These are phyloP conservation scores for Castanopsis chinensis DNA, from an alignment of 306 rosid genomes.

Conservation along the genomic window DNA sequence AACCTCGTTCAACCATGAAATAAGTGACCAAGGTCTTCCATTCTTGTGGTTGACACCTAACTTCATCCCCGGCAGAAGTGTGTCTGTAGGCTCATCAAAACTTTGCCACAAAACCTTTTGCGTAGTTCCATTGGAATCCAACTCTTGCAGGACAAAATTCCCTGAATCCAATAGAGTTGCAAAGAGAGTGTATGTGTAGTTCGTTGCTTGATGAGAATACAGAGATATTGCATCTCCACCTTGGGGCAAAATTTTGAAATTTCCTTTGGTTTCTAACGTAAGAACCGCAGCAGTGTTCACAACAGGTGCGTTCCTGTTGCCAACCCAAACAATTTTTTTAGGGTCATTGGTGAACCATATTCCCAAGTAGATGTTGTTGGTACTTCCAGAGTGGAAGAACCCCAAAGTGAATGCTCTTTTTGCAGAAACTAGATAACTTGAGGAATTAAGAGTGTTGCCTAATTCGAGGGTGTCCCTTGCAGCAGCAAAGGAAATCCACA, in stretches of 20 bases:
- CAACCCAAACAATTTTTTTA: neutral
- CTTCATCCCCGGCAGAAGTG: conserved; percentile 9
- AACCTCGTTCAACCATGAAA: neutral
- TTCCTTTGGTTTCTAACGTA: neutral
- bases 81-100: conserved; percentile 4
- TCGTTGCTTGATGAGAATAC: neutral
- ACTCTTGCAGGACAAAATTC: neutral
- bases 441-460: too few species aligned
- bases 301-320: neutral
- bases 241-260: neutral
- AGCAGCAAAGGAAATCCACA: too few species aligned
- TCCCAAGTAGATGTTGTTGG: too few species aligned
- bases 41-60: conserved; percentile 1
- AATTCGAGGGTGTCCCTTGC: too few species aligned
- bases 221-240: neutral
- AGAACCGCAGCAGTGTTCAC: neutral
- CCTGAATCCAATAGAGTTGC: conserved; percentile 12
- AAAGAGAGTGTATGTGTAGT: neutral
- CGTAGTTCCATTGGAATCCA: neutral
- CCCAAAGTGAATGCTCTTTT: too few species aligned
- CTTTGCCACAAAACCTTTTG: conserved; percentile 10
- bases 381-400: too few species aligned
- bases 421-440: too few species aligned
- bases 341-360: too few species aligned
- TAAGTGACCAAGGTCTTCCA: neutral